Percentiles rank a stretch among this genome's conserved stretches.
These are phyloP conservation scores for Dothiorella sarmentorum DNA, from an alignment of 2,329 filamentous ascomycete species.

Conservation along the genomic window DNA sequence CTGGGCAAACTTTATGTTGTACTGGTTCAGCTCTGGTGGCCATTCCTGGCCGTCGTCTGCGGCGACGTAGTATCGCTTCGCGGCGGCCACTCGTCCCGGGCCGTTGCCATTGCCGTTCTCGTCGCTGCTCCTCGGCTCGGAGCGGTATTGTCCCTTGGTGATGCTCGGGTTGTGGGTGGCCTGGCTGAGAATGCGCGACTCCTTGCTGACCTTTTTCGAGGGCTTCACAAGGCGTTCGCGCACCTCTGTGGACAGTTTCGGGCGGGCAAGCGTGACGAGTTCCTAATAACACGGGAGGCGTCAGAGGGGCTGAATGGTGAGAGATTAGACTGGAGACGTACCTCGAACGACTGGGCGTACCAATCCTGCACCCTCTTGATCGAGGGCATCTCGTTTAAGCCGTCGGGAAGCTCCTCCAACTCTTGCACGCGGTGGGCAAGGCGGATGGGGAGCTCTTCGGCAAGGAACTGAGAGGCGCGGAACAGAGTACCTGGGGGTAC, in stretches of 20 bases:
- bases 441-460: constrained; percentile 95
- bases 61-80: constrained; percentile 80
- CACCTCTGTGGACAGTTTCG: constrained; percentile 70
- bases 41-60: constrained; percentile 85
- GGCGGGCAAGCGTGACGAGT: constrained; percentile 81
- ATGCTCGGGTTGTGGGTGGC: constrained; percentile 89
- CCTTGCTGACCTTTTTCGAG: constrained; percentile 55
- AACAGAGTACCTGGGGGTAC: constrained; percentile 73
- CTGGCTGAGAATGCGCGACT: constrained; percentile 69
- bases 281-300: constrained; percentile 55
- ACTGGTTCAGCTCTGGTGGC: constrained; percentile 91
- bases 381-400: constrained; percentile 95
- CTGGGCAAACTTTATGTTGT: constrained; percentile 87
- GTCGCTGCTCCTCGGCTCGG: constrained; percentile 39
- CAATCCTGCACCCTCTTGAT: constrained; percentile 93
- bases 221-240: constrained; percentile 75
- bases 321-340: constrained; percentile 46
- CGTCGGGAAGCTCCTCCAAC: constrained; percentile 86
- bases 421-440: constrained; percentile 95
- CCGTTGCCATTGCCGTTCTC: constrained; percentile 46
- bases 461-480: constrained; percentile 95
- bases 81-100: constrained; percentile 46
- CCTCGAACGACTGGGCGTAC: constrained; percentile 99
- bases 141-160: constrained; percentile 73
- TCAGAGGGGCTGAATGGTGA: constrained; percentile 24